Evolutionary conservation across 148 eudicot genomes (phyloP), one percentile per base, ranked within the genome.

Genomic region (Arbutus unedo): DNA sequence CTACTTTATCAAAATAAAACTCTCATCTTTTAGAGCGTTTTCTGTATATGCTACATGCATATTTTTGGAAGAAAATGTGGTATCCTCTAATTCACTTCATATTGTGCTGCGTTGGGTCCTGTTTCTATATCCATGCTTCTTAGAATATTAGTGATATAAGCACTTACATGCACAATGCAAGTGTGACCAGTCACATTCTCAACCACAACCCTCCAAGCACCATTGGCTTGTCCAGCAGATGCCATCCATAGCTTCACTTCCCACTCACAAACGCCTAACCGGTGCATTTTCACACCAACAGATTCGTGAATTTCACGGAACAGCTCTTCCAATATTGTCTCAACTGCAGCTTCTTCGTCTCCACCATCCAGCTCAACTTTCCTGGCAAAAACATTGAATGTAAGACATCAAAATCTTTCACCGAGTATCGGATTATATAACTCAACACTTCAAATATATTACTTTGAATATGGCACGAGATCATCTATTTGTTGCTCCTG

Each of bases 171-270:
- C 84, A 94, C 93, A 84, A 84, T 88, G 86, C 99, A 97, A 76
- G 98, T 97, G 73, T 97, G 99, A 83, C 99, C 99, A 76, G 97
- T 97, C 87, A 91, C 93, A 89, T 94, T 94, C 66, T 96, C 87
- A 81, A 94, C 96, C 43, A 87, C 91, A 25, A 97, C 82, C 85
- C 99, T 93, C 99, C 99, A 97, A 70, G 93, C 93, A 85, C 99
- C 99, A 87, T 91, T 90, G 77, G 99, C 96, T 81, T 84, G 91
- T 77, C 98, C 98, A 72, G 90, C 81, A 76, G 96, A 92, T 82
- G 94, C 88, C 66, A 97, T 85, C 93, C 96, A 89, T 79, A 97
- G 94, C 86, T 97, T 97, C 82, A 97, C 94, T 88, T 97, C 98
- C 99, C 99, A 97, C 85, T 92, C 97, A 79, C 94, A 93, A 51